A percentile compares a stretch with the other conserved stretches of the same genome.
phyloP scores from a whole-genome alignment of 1,284 basidiomycete genomes.

The Caloboletus inedulis region DNA sequence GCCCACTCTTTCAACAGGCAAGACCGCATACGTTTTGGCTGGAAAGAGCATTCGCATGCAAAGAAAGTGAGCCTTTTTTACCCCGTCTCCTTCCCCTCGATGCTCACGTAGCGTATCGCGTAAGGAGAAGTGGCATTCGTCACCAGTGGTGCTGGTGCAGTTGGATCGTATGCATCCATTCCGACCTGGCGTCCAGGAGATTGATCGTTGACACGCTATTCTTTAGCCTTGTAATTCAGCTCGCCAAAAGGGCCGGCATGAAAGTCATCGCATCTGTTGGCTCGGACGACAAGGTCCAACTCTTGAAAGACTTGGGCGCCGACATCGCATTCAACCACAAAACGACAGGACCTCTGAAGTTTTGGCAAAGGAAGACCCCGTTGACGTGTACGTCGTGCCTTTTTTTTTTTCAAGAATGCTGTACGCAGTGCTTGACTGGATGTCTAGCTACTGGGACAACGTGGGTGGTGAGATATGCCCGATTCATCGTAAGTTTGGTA shows the following conservation, averaged over 20 bases:
- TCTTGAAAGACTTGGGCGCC: constrained; percentile 33
- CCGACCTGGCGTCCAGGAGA: background rate
- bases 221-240: constrained; percentile 15
- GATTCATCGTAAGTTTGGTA: background rate
- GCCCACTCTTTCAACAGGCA: background rate
- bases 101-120: background rate
- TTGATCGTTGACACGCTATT: background rate
- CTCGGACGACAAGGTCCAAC: constrained; percentile 36
- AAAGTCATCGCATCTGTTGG: constrained; percentile 38
- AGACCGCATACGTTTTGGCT: constrained; percentile 11
- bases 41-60: constrained; percentile 13
- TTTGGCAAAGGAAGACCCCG: constrained; percentile 7
- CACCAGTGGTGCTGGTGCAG: constrained; percentile 10
- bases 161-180: constrained; percentile 4
- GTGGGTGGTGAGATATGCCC: background rate
- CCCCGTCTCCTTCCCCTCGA: background rate
- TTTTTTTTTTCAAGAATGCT: background rate
- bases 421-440: background rate
- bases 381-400: background rate
- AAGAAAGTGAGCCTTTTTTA: constrained; percentile 6
- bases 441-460: background rate
- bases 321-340: constrained; percentile 38
- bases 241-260: constrained; percentile 35
- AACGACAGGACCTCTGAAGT: constrained; percentile 23
- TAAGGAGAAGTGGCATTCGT: constrained; percentile 11